These are phyloP conservation scores for Pseudopithomyces chartarum DNA, from an alignment of 2,329 filamentous ascomycete genomes.

Conservation along the genomic window DNA sequence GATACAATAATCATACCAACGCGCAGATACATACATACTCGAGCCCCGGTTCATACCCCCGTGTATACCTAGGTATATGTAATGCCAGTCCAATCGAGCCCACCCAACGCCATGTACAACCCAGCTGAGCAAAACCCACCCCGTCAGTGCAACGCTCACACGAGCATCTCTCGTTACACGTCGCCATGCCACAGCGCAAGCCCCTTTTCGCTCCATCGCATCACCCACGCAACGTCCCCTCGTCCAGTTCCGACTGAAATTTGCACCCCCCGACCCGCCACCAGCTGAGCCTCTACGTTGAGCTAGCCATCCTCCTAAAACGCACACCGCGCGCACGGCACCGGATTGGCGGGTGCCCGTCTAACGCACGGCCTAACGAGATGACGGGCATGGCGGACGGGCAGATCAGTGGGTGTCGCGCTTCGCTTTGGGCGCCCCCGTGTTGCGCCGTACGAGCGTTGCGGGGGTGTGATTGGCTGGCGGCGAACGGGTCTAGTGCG, in stretches of 20 bases:
- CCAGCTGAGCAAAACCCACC: not conserved
- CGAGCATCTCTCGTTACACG: slow-evolving; percentile 5
- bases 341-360: slow-evolving; percentile 28
- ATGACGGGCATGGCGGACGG: slow-evolving; percentile 32
- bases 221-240: no score
- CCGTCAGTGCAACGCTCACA: slow-evolving; percentile 12
- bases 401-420: slow-evolving; percentile 22
- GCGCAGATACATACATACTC: no score
- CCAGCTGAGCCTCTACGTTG: slow-evolving; percentile 20
- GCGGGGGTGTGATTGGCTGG: slow-evolving; percentile 30
- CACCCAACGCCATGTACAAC: no score
- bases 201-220: no score
- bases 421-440: slow-evolving; percentile 7
- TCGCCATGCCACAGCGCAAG: not conserved
- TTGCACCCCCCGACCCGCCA: not conserved
- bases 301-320: no score
- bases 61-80: no score
- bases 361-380: slow-evolving; percentile 24
- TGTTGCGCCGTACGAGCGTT: slow-evolving; percentile 14
- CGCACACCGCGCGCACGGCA: no score
- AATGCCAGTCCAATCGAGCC: no score
- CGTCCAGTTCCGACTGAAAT: not conserved
- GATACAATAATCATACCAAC: no score
- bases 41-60: no score
- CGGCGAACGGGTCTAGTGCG: slow-evolving; percentile 22